phyloP scores from a whole-genome alignment of 192 early-diverging fungal species.

The Radiomyces spectabilis region DNA sequence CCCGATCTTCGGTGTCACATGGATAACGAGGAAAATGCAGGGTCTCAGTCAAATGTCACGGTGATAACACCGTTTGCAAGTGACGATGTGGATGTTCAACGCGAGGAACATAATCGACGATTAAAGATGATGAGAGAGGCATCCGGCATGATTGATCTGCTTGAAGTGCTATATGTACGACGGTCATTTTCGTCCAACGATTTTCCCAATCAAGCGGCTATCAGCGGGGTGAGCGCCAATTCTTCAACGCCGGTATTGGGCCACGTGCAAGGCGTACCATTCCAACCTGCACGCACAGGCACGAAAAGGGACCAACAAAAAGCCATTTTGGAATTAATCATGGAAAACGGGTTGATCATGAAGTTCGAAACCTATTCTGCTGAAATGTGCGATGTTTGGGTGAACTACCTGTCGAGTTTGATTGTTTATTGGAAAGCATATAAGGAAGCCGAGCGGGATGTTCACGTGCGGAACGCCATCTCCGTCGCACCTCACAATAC shows the following conservation, averaged over 20 bases:
- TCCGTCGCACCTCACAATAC: not conserved
- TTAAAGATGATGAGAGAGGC: conserved; percentile 1
- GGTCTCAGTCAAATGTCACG: not conserved
- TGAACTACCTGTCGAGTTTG: conserved; percentile 4
- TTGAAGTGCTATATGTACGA: conserved; percentile 5
- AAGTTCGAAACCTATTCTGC: conserved; percentile 5
- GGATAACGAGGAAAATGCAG: not conserved
- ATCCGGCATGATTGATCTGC: conserved; percentile 10
- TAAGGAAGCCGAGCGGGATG: conserved; percentile 19
- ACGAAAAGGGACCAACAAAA: not conserved
- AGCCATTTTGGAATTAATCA: conserved; percentile 11
- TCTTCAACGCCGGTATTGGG: too few species aligned
- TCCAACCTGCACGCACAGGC: not conserved
- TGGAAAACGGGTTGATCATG: conserved; percentile 19
- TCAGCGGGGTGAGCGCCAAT: too few species aligned
- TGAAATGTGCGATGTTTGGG: conserved; percentile 21
- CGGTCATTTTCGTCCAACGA: too few species aligned
- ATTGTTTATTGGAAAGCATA: conserved; percentile 17
- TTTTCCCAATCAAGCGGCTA: too few species aligned
- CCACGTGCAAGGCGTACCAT: too few species aligned
- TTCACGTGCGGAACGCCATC: not conserved
- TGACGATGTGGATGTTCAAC: not conserved
- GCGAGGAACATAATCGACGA: conserved; percentile 4
- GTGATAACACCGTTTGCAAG: not conserved
- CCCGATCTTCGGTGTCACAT: not conserved